phyloP scores from a whole-genome alignment of 768 basidiomycete genomes.

The Russula ochroleuca region DNA sequence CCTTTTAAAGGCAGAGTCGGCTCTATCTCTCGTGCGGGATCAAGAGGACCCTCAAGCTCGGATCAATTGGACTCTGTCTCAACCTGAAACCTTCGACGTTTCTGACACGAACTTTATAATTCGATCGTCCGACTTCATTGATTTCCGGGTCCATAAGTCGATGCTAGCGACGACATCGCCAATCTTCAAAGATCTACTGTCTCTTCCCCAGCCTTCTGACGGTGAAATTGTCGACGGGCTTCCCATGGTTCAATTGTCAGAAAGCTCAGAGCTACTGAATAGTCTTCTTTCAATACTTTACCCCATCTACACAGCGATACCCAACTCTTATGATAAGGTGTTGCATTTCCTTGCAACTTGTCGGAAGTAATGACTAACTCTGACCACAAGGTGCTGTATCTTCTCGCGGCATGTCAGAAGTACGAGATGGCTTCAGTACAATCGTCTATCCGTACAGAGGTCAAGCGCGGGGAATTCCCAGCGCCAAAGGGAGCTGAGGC shows the following conservation, averaged over 20 bases:
- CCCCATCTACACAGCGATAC: conserved; percentile 5
- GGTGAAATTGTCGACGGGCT: background rate
- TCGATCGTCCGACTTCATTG: conserved; percentile 4
- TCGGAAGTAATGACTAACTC: background rate
- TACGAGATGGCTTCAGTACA: background rate
- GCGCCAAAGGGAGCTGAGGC: background rate
- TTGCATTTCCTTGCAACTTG: conserved; percentile 20
- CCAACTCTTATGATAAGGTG: background rate
- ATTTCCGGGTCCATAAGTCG: conserved; percentile 21
- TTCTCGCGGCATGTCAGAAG: background rate
- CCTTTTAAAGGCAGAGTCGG: conserved; percentile 8
- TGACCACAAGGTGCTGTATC: background rate
- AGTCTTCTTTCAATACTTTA: conserved; percentile 17
- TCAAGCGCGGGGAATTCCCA: background rate
- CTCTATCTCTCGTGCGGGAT: background rate
- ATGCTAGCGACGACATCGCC: conserved; percentile 5
- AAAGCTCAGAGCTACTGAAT: conserved; percentile 5
- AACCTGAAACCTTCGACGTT: background rate
- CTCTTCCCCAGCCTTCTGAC: conserved; percentile 12
- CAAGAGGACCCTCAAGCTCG: background rate
- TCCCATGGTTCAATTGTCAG: conserved; percentile 2
- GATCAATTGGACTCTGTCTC: background rate
- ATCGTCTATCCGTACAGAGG: background rate
- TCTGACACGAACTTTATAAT: conserved; percentile 1
- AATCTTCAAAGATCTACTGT: conserved; percentile 20